phyloP scores from a whole-genome alignment of 2,329 filamentous ascomycete species.

The Allantophomopsis cytisporea region DNA sequence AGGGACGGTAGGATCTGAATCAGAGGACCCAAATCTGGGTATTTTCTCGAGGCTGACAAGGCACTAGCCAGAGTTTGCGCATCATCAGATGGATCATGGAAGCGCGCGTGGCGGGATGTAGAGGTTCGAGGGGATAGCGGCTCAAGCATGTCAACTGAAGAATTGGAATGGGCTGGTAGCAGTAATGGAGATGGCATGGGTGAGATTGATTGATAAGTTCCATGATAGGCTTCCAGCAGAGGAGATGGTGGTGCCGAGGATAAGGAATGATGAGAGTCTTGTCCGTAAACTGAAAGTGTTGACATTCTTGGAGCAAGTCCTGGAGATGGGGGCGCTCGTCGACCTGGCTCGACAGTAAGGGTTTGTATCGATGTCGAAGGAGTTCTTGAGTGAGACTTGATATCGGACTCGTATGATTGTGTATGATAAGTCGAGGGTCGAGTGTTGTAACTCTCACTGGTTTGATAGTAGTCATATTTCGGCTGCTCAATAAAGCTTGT shows the following conservation, averaged over 20 bases:
- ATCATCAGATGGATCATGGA: constrained; percentile 75
- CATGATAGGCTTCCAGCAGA: constrained; percentile 80
- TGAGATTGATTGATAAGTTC: constrained; percentile 87
- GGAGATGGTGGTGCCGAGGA: constrained; percentile 62
- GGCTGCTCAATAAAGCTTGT: constrained; percentile 16
- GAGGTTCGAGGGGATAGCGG: constrained; percentile 37
- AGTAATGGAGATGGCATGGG: constrained; percentile 81
- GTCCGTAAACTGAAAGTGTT: constrained; percentile 14
- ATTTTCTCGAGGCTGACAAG: constrained; percentile 39
- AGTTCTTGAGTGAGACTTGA: neutral
- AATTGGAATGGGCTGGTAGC: constrained; percentile 29
- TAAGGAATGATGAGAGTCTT: constrained; percentile 22
- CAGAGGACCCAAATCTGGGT: constrained; percentile 56
- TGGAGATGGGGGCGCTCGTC: constrained; percentile 9
- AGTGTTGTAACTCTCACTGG: constrained; percentile 6
- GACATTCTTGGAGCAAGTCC: constrained; percentile 14
- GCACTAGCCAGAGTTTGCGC: constrained; percentile 65
- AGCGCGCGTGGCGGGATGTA: constrained; percentile 44
- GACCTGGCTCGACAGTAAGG: constrained; percentile 15
- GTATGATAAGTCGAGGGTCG: neutral
- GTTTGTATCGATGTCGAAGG: constrained; percentile 5
- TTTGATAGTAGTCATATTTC: constrained; percentile 10
- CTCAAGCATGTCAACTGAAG: constrained; percentile 30
- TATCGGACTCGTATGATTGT: constrained; percentile 2
- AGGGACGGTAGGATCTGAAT: constrained; percentile 76